Conservation (phyloP, 164 flowering plant genomes). For the Cinnamomum chago region DNA sequence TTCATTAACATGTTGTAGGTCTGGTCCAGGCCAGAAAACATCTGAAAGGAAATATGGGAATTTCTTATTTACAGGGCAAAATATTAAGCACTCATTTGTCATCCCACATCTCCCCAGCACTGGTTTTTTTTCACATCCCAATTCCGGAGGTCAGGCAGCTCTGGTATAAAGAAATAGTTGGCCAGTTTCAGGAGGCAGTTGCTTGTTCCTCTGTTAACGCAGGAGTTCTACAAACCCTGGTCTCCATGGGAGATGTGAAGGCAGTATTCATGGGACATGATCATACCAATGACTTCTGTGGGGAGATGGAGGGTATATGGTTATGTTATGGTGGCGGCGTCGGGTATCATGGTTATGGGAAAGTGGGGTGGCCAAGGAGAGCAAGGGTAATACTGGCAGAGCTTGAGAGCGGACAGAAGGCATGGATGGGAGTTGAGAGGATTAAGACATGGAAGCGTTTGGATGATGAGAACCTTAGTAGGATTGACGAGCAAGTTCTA, state of each 20-base stretch:
- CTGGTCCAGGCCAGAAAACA: slow-evolving; percentile 6
- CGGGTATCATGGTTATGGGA: slow-evolving; percentile 92
- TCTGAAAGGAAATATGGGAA: slow-evolving; percentile 6
- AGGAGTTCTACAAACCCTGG: slow-evolving; percentile 61
- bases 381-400: slow-evolving; percentile 61
- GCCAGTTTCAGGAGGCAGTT: slow-evolving; percentile 64
- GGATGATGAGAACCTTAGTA: slow-evolving; percentile 59
- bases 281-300: slow-evolving; percentile 88
- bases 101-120: slow-evolving; percentile 29
- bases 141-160: slow-evolving; percentile 72
- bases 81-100: slow-evolving; percentile 3
- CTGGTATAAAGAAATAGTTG: slow-evolving; percentile 38
- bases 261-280: slow-evolving; percentile 91
- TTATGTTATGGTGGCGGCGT: slow-evolving; percentile 89
- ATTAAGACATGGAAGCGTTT: slow-evolving; percentile 88
- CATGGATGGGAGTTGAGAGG: slow-evolving; percentile 56
- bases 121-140: slow-evolving; percentile 89
- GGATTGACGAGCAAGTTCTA: slow-evolving; percentile 64
- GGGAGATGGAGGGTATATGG: slow-evolving; percentile 64
- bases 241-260: slow-evolving; percentile 60
- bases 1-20: slow-evolving; percentile 52
- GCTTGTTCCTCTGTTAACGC: slow-evolving; percentile 71
- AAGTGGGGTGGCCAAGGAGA: slow-evolving; percentile 70
- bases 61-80: slow-evolving; percentile 44
- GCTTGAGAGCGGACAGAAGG: slow-evolving; percentile 42